phyloP scores from a whole-genome alignment of 2,329 filamentous ascomycete genomes.

The Chaetomium strumarium region DNA sequence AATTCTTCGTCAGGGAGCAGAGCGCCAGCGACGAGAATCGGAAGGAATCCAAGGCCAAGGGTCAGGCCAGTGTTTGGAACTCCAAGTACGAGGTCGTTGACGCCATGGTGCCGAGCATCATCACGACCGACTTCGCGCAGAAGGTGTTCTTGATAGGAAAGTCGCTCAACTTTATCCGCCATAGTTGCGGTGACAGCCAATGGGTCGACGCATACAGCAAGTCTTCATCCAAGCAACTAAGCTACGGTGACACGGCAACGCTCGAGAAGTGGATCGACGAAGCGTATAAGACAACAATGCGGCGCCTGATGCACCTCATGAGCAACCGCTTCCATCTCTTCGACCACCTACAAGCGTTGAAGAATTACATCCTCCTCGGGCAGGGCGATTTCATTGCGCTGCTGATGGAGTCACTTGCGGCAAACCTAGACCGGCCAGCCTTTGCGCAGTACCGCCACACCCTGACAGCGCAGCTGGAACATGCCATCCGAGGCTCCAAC shows the following conservation, averaged over 20 bases:
- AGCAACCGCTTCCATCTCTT: slow-evolving; percentile 91
- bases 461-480: slow-evolving; percentile 93
- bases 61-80: slow-evolving; percentile 90
- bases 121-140: slow-evolving; percentile 87
- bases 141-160: slow-evolving; percentile 98
- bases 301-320: slow-evolving; percentile 88
- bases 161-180: slow-evolving; percentile 94
- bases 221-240: slow-evolving; percentile 81
- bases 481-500: slow-evolving; percentile 94
- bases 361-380: slow-evolving; percentile 89
- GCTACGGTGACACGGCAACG: slow-evolving; percentile 87
- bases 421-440: slow-evolving; percentile 90
- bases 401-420: slow-evolving; percentile 91
- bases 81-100: slow-evolving; percentile 88
- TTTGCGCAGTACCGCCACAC: slow-evolving; percentile 96
- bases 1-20: slow-evolving; percentile 92
- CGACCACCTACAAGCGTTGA: slow-evolving; percentile 83
- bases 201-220: slow-evolving; percentile 98
- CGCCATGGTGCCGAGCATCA: slow-evolving; percentile 86
- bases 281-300: slow-evolving; percentile 97
- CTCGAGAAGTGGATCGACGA: slow-evolving; percentile 92
- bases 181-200: slow-evolving; percentile 85
- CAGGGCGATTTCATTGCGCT: slow-evolving; percentile 96
- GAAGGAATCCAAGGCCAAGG: slow-evolving; percentile 48
- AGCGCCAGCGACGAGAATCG: slow-evolving; percentile 44